These are phyloP conservation scores for Terfezia claveryi DNA, from an alignment of 495 filamentous ascomycete species.

Conservation along the genomic window DNA sequence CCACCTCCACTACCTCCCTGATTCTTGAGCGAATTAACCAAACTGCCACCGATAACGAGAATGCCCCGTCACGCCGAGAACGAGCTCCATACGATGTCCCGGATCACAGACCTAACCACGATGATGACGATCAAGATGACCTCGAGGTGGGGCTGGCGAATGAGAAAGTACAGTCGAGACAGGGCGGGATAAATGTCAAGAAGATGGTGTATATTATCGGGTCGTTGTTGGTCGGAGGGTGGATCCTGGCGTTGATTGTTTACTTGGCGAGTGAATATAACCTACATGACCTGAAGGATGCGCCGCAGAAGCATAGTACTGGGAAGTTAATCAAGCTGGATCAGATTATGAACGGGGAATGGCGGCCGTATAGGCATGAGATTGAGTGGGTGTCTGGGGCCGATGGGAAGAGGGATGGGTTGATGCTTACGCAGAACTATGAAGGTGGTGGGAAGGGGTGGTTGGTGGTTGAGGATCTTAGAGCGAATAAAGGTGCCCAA, in stretches of 20 bases:
- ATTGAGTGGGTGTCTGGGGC: conserved; percentile 79
- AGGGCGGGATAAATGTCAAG: conserved; percentile 38
- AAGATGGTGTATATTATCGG: conserved; percentile 46
- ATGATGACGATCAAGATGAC: conserved; percentile 28
- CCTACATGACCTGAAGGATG: conserved; percentile 18
- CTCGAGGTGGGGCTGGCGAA: conserved; percentile 14
- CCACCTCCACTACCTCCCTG: conserved; percentile 54
- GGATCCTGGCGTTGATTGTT: conserved; percentile 54
- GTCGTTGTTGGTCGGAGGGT: conserved; percentile 46
- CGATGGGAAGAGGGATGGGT: conserved; percentile 76
- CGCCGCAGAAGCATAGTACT: conserved; percentile 24
- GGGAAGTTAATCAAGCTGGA: conserved; percentile 65
- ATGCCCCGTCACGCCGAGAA: conserved; percentile 12
- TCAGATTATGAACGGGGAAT: conserved; percentile 51
- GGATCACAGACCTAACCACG: background rate
- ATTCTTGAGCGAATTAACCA: conserved; percentile 46
- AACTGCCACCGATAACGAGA: conserved; percentile 11
- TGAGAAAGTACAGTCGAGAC: conserved; percentile 14
- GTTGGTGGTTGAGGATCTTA: conserved; percentile 21
- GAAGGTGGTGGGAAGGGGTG: conserved; percentile 14
- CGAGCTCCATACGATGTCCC: conserved; percentile 22
- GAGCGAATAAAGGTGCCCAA: conserved; percentile 27
- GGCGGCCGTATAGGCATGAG: conserved; percentile 42
- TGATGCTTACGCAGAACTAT: conserved; percentile 32
- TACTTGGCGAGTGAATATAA: conserved; percentile 49